phyloP scores from a whole-genome alignment of 2,329 filamentous ascomycete species.

The Ophiostoma himal-ulmi region DNA sequence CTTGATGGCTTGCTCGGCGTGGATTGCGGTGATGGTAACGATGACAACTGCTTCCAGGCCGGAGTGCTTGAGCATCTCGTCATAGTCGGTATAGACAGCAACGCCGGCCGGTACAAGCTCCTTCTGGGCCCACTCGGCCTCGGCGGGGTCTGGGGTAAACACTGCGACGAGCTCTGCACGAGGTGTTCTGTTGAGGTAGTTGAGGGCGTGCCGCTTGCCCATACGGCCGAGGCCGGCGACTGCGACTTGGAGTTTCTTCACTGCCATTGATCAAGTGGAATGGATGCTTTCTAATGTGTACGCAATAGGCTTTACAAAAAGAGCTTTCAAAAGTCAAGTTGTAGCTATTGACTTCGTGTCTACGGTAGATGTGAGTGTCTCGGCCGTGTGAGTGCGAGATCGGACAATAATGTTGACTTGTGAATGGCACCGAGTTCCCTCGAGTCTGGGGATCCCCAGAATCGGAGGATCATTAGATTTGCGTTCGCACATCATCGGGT shows the following conservation, averaged over 20 bases:
- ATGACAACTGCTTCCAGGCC: not conserved
- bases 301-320: not conserved
- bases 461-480: no score
- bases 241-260: not conserved
- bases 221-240: not conserved
- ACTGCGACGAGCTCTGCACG: not conserved
- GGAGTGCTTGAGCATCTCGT: not conserved
- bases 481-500: no score
- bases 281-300: not conserved
- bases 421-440: no score
- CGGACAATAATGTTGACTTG: no score
- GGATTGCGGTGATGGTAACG: not conserved
- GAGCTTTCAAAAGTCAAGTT: no score
- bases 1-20: not conserved
- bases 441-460: no score
- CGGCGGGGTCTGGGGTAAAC: not conserved
- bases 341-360: not conserved
- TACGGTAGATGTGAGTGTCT: no score
- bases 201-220: not conserved
- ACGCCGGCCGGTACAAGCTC: not conserved
- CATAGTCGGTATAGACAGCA: not conserved
- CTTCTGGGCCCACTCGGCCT: not conserved
- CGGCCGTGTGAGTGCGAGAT: no score
- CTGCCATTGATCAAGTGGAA: not conserved
- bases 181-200: not conserved